phyloP scores from a whole-genome alignment of 192 early-diverging fungal genomes.

The Mortierella antarctica region DNA sequence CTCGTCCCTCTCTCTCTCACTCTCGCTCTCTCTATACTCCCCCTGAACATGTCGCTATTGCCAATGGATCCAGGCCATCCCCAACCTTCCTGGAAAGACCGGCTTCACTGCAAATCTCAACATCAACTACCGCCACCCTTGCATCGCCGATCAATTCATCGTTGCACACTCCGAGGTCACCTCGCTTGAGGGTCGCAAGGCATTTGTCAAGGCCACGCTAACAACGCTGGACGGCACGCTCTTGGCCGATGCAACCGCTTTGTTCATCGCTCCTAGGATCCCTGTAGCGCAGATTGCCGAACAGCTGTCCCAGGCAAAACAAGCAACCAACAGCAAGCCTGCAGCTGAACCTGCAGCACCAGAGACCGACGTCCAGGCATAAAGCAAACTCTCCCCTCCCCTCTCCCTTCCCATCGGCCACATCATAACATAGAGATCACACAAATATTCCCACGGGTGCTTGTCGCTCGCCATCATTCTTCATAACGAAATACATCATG shows the following conservation, averaged over 20 bases:
- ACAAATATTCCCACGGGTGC: no score
- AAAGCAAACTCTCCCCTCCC: not conserved
- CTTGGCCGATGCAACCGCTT: constrained; percentile 71
- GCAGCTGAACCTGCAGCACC: not conserved
- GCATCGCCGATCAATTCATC: constrained; percentile 68
- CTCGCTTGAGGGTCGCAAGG: constrained; percentile 77
- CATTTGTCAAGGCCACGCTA: constrained; percentile 68
- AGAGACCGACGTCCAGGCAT: not conserved
- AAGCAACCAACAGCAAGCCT: not conserved
- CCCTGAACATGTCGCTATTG: no score
- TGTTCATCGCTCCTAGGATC: constrained; percentile 71
- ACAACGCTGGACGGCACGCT: constrained; percentile 68
- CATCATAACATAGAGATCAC: no score
- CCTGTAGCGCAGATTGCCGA: constrained; percentile 26
- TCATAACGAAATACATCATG: no score
- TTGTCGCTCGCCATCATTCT: no score
- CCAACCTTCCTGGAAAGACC: constrained; percentile 70
- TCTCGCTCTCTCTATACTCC: not conserved
- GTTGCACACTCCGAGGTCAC: constrained; percentile 64
- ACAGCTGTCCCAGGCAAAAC: constrained; percentile 25
- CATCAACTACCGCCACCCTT: constrained; percentile 78
- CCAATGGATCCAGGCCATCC: constrained; percentile 48
- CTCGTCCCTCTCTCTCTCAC: not conserved
- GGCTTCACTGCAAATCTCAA: constrained; percentile 83
- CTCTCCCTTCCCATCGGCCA: no score